Percentiles rank a stretch among this genome's conserved stretches.
phyloP scores from a whole-genome alignment of 108 stramenopile species.

The Nannochloropsis gaditana region DNA sequence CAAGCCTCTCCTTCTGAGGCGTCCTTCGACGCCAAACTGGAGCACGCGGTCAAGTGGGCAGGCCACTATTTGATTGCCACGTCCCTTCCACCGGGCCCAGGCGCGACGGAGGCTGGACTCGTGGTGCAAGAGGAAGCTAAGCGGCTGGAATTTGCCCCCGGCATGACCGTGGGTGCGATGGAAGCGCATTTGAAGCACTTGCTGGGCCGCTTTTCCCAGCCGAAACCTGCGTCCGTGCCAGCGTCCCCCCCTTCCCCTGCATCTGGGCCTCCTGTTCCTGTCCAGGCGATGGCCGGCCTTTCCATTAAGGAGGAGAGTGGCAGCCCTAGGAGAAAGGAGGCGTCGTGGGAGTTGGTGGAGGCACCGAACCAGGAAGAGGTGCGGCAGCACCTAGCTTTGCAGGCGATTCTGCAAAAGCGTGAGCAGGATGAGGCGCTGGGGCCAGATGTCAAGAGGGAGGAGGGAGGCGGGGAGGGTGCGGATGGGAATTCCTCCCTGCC shows the following conservation, averaged over 20 bases:
- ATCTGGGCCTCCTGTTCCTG: neutral
- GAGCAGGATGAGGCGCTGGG: no score
- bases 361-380: neutral
- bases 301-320: no score
- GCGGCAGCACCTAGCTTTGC: conserved; percentile 16
- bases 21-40: neutral
- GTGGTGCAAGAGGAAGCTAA: neutral
- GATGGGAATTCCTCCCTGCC: no score
- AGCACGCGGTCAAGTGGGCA: neutral
- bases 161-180: neutral
- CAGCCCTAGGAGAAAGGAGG: neutral
- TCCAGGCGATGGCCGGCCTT: neutral
- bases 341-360: neutral
- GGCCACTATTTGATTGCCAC: neutral
- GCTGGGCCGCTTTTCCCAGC: neutral
- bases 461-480: no score
- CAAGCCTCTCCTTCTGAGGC: neutral
- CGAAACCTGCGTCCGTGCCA: neutral
- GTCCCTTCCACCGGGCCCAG: neutral
- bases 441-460: no score
- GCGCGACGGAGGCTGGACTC: neutral
- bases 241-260: neutral
- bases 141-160: neutral
- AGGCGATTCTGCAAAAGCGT: neutral
- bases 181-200: neutral